Evolutionary conservation across 768 basidiomycete genomes (phyloP), one percentile per base, ranked within the genome.

Genomic region (Lyophyllum atratum): DNA sequence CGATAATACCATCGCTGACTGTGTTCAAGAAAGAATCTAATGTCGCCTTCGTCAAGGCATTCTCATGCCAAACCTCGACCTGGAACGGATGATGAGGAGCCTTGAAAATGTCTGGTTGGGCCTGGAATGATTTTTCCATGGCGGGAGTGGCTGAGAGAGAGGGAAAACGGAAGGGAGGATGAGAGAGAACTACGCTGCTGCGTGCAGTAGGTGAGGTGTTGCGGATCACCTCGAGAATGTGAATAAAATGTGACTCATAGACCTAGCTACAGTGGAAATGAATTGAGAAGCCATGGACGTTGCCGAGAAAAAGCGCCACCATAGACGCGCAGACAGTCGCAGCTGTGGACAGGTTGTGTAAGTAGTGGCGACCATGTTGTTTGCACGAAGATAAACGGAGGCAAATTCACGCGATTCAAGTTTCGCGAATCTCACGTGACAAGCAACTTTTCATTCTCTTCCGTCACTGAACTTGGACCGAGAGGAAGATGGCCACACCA

Each of bases 401-500:
- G 17, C 19, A 12, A 50, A 49, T 46, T 33, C 31, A 6, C 31
- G 12, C 6, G 12, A 33, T 33, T 15, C 34, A 51, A 55, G 33
- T 59, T 59, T 55, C 15, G 11, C 39, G 17, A 24, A 24, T 24
- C 5, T 28, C 47, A 48, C 47, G 47, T 48, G 47, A 47, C 28
- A 4, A 29, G 9, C 26, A 29, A 5, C 15, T 56, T 45, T n/a
- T 55, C 48, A 29, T 2, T 26, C 26, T 25, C 17, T n/a, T 34
- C 22, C 29, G n/a, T 45, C 37, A 43, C 24, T 15, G 21, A n/a
- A n/a, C n/a, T n/a, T n/a, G 17, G 25, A 28, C 33, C n/a, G 8
- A 33, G 26, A 42, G 37, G 40, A 42, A 19, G 62, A 94, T 95
- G 93, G 81, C 92, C 15, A 92, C 92, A 34, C 85, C 92, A 53